phyloP scores from a whole-genome alignment of 495 filamentous ascomycete genomes.

The Apiosordaria backusii region DNA sequence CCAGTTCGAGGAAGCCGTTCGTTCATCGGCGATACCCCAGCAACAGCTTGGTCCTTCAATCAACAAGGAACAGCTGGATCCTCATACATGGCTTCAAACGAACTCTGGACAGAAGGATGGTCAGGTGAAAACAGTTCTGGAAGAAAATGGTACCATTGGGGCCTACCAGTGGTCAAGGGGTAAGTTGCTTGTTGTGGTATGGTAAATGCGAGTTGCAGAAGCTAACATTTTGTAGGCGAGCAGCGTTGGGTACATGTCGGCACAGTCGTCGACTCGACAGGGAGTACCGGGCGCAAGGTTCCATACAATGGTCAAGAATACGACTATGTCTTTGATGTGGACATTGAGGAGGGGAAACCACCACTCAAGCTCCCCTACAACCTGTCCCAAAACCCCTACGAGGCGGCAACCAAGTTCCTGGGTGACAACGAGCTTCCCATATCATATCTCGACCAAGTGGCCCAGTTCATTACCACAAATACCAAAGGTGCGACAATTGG shows the following conservation, averaged over 20 bases:
- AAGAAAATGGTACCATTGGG: conserved; percentile 72
- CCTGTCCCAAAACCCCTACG: conserved; percentile 85
- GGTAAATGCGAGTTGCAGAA: background rate
- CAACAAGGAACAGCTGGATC: conserved; percentile 86
- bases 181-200: conserved; percentile 21
- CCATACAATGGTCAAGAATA: conserved; percentile 83
- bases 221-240: conserved; percentile 33
- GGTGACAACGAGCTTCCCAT: conserved; percentile 87
- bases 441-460: conserved; percentile 86
- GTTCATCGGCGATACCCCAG: conserved; percentile 77
- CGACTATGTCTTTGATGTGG: conserved; percentile 97
- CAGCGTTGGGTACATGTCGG: conserved; percentile 79
- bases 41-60: conserved; percentile 67
- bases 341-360: conserved; percentile 93
- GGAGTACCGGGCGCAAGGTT: conserved; percentile 68
- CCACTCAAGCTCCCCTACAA: conserved; percentile 94
- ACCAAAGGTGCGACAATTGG: conserved; percentile 82
- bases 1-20: conserved; percentile 77
- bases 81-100: conserved; percentile 74
- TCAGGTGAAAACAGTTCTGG: conserved; percentile 85
- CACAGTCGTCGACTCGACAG: conserved; percentile 86
- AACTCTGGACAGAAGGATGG: conserved; percentile 88
- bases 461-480: conserved; percentile 88
- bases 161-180: conserved; percentile 74
- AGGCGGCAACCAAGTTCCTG: conserved; percentile 88